A percentile compares a stretch with the other conserved stretches of the same genome.
Evolutionary conservation across 2,329 filamentous ascomycete genomes (phyloP).

Genomic region (Neodidymelliopsis sp.): DNA sequence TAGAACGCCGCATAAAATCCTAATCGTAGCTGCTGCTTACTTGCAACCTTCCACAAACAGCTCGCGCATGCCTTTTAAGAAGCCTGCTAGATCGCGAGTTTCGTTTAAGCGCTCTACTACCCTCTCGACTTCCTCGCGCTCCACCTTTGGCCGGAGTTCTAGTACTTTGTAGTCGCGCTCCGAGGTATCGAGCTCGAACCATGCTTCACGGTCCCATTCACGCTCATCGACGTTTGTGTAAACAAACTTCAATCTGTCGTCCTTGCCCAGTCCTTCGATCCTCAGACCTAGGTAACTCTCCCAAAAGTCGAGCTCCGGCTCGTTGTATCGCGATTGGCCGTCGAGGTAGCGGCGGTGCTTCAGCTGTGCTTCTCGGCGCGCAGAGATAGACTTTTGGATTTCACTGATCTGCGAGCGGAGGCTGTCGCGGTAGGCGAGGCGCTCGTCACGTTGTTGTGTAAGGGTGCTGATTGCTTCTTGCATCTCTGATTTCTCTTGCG

Average conservation of each 20-base stretch:
- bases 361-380: constrained; percentile 73
- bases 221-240: constrained; percentile 87
- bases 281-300: constrained; percentile 85
- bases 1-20: constrained; percentile 16
- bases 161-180: constrained; percentile 85
- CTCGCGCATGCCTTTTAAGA: constrained; percentile 84
- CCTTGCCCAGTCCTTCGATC: constrained; percentile 86
- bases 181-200: constrained; percentile 88
- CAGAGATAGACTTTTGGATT: constrained; percentile 74
- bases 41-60: constrained; percentile 70
- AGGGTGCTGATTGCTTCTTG: constrained; percentile 65
- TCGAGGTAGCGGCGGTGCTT: constrained; percentile 78
- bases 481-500: constrained; percentile 73
- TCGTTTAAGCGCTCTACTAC: constrained; percentile 85
- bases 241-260: constrained; percentile 87
- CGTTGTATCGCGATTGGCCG: constrained; percentile 84
- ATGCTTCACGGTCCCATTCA: constrained; percentile 87
- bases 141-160: constrained; percentile 81
- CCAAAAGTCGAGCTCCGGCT: constrained; percentile 96
- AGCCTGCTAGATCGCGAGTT: constrained; percentile 71
- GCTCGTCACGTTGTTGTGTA: constrained; percentile 62
- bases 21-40: constrained; percentile 17
- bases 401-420: constrained; percentile 66
- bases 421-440: constrained; percentile 62
- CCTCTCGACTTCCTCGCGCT: constrained; percentile 77